Evolutionary conservation across 2,329 filamentous ascomycete species (phyloP).

Genomic region (Fusarium drepaniforme): DNA sequence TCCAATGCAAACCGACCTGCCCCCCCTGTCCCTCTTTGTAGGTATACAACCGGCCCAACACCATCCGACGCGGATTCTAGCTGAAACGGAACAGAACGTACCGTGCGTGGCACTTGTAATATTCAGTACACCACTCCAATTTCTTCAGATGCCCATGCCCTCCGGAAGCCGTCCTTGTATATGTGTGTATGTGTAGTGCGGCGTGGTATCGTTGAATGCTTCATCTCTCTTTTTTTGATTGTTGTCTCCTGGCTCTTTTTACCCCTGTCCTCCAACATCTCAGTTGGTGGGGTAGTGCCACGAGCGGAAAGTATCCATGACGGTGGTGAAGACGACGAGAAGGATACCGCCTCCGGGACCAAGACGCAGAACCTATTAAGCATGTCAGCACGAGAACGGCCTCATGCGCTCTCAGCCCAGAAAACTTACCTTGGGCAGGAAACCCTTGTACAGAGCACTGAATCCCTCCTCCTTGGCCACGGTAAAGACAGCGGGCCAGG

Average conservation of each 20-base stretch:
- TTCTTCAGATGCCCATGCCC: slow-evolving; percentile 3
- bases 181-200: slow-evolving; percentile 8
- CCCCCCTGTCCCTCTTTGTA: neutral
- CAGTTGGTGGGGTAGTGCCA: slow-evolving; percentile 47
- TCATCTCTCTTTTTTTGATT: slow-evolving; percentile 1
- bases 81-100: slow-evolving; percentile 11
- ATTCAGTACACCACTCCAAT: slow-evolving; percentile 17
- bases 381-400: slow-evolving; percentile 10
- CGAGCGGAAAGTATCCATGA: slow-evolving; percentile 92
- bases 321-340: slow-evolving; percentile 86
- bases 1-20: slow-evolving; percentile 25
- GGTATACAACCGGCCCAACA: slow-evolving; percentile 29
- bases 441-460: slow-evolving; percentile 94
- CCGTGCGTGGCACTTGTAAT: slow-evolving; percentile 15
- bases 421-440: slow-evolving; percentile 91
- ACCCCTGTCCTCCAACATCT: slow-evolving; percentile 11
- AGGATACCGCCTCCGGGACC: slow-evolving; percentile 75
- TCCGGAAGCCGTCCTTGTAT: slow-evolving; percentile 19
- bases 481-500: slow-evolving; percentile 86
- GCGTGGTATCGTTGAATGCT: slow-evolving; percentile 34
- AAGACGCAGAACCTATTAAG: slow-evolving; percentile 57
- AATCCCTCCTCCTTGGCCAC: slow-evolving; percentile 96
- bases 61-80: slow-evolving; percentile 13
- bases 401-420: slow-evolving; percentile 37
- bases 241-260: slow-evolving; percentile 7